Base-by-base conservation (phyloP, 2,329 filamentous ascomycete genomes). In the Epichloe brachyelytri region DNA sequence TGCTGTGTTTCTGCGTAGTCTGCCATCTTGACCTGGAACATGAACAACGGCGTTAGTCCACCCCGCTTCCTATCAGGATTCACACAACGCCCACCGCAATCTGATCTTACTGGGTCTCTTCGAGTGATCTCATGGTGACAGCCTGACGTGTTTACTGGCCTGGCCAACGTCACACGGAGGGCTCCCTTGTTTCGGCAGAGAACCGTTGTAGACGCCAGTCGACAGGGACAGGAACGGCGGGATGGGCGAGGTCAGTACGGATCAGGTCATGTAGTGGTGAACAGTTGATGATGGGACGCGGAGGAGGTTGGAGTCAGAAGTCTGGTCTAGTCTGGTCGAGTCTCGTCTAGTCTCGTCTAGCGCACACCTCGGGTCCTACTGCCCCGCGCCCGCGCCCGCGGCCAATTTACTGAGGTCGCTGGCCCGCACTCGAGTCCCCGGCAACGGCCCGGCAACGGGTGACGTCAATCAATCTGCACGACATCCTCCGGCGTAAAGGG, bases 11-110 rank as follows among this genome's bases (percentile, higher is more conserved):
- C 61, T 80, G 76, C 38, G 84, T 81, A 59, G 75, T 71, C 60
- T 78, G 71, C 86, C 85, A 89, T 77, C 82, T 77, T 64, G 72
- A 70, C 63, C 85, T 88, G 59, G 34, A 49, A 15, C 26, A 39
- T 20, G 5, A 7, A 22, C 38, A 34, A 46, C 6, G 30, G 43
- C 40, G 33, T 40, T 30, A 47, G 30, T 34, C 19, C 37, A 43
- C 15, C 46, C 30, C 49, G 37, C 49, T 46, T 30, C 34, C n/a
- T 10, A 6, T 6, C 11, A 19, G 17, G 20, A 26, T 19, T 26
- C 17, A 38, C 17, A 34, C 19, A 3, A 41, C 30, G 33, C 20
- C 33, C 26, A 20, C 17, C 34, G 15, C 36, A 5, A 11, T 30
- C 47, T 49, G 44, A 43, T 60, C 68, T 58, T 58, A 70, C 68